phyloP scores from a whole-genome alignment of 2,329 filamentous ascomycete genomes.

The Talaromyces pinophilus region DNA sequence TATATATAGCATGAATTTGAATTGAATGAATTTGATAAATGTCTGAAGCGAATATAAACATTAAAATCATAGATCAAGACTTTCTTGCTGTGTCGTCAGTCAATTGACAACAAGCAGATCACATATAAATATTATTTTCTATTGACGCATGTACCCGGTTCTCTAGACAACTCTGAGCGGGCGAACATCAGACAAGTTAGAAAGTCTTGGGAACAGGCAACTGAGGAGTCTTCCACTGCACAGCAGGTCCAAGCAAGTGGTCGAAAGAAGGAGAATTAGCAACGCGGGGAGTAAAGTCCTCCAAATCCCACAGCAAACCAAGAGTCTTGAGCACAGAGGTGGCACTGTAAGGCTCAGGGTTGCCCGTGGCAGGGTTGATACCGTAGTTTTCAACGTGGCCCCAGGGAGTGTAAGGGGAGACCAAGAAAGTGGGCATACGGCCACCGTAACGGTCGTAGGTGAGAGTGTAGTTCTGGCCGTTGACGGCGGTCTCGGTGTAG shows the following conservation, averaged over 20 bases:
- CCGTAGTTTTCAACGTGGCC: constrained; percentile 35
- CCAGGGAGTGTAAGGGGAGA: constrained; percentile 32
- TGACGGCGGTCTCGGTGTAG: constrained; percentile 36
- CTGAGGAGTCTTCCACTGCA: constrained; percentile 22
- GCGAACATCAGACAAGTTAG: background rate
- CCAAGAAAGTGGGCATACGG: constrained; percentile 35
- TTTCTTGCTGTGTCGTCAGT: background rate
- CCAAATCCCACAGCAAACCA: constrained; percentile 35
- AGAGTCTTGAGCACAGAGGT: constrained; percentile 37
- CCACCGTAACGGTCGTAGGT: constrained; percentile 33
- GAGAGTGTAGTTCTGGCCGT: constrained; percentile 33
- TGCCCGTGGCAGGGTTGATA: constrained; percentile 30
- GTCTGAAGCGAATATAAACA: background rate
- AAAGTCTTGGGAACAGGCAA: constrained; percentile 31
- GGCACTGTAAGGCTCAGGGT: constrained; percentile 31
- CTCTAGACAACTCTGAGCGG: background rate
- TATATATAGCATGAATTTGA: background rate
- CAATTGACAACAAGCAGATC: background rate
- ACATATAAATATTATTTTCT: background rate
- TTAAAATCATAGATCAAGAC: background rate
- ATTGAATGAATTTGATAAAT: background rate
- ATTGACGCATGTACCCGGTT: background rate
- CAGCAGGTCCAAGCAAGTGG: constrained; percentile 30
- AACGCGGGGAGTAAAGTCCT: constrained; percentile 34
- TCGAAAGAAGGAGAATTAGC: constrained; percentile 35